Conservation (phyloP, 2,329 filamentous ascomycete genomes). For the Arachnomyces sp. region DNA sequence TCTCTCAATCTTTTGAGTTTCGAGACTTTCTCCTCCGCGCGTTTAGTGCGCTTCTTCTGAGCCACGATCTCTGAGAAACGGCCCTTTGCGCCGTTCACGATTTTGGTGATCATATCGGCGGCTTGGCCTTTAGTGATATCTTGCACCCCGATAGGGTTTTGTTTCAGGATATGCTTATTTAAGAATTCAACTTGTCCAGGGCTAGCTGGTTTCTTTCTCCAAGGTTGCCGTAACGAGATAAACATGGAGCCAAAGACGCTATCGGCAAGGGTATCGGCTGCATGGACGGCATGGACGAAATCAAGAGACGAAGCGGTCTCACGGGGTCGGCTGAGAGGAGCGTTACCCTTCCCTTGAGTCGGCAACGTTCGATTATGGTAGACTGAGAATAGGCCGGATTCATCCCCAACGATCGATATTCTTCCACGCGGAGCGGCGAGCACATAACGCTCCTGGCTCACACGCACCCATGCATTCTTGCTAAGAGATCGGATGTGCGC, state of each 20-base stretch:
- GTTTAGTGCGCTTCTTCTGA: conserved; percentile 45
- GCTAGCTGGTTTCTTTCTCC: conserved; percentile 62
- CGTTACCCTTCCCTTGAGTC: conserved; percentile 26
- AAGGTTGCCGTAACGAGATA: conserved; percentile 58
- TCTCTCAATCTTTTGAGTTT: conserved; percentile 20
- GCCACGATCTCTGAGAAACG: conserved; percentile 49
- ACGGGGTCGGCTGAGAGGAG: conserved; percentile 61
- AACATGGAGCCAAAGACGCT: conserved; percentile 60
- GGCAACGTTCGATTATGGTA: conserved; percentile 22
- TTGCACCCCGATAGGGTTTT: conserved; percentile 52
- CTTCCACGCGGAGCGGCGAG: conserved; percentile 60
- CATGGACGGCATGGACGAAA: conserved; percentile 70
- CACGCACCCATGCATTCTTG: conserved; percentile 71
- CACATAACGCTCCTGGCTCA: conserved; percentile 63
- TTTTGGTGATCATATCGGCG: conserved; percentile 82
- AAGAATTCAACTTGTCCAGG: conserved; percentile 40
- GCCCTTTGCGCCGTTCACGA: conserved; percentile 71
- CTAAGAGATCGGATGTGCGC: conserved; percentile 70
- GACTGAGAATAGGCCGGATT: conserved; percentile 22
- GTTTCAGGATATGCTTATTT: conserved; percentile 38
- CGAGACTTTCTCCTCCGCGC: conserved; percentile 26
- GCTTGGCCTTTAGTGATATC: conserved; percentile 73
- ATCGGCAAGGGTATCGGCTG: conserved; percentile 71
- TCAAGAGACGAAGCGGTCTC: conserved; percentile 58
- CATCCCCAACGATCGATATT: conserved; percentile 41